Evolutionary conservation across 306 rosid genomes (phyloP).

Genomic region (Leucaena leucocephala): DNA sequence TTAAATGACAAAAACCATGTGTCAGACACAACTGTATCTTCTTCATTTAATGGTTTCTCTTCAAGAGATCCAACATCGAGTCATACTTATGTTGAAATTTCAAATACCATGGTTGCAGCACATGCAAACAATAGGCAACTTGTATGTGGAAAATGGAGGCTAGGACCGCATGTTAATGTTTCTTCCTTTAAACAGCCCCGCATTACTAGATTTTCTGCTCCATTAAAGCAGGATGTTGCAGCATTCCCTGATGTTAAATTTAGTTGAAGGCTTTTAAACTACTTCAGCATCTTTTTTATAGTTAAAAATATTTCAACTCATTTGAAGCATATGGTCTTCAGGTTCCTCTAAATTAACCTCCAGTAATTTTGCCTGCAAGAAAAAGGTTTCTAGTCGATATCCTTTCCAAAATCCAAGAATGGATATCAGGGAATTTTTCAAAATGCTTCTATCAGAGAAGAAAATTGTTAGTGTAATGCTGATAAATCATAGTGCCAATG

Average conservation of each 20-base stretch:
- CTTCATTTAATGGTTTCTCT: constrained; percentile 42
- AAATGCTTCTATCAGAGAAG: constrained; percentile 43
- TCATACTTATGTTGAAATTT: constrained; percentile 63
- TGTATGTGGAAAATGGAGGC: constrained; percentile 58
- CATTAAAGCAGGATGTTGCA: constrained; percentile 48
- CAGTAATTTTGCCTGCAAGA: constrained; percentile 52
- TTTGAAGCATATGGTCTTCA: constrained; percentile 46
- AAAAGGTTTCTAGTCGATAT: constrained; percentile 63
- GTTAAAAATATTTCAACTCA: constrained; percentile 32
- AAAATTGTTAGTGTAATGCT: constrained; percentile 50
- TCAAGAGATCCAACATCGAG: constrained; percentile 47
- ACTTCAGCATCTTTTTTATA: constrained; percentile 19
- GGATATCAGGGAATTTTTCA: constrained; percentile 62
- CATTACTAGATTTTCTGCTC: constrained; percentile 51
- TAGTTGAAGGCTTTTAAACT: constrained; percentile 5
- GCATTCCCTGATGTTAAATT: constrained; percentile 52
- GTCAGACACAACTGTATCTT: constrained; percentile 25
- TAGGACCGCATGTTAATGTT: constrained; percentile 48
- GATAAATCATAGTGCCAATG: constrained; percentile 31
- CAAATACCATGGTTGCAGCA: constrained; percentile 52
- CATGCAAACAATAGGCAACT: constrained; percentile 39
- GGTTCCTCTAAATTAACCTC: constrained; percentile 61
- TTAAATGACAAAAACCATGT: constrained; percentile 27
- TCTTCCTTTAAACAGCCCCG: constrained; percentile 93
- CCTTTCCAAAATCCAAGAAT: constrained; percentile 68